Base-by-base conservation (phyloP, 768 basidiomycete species). In the Pleurotus eryngii region DNA sequence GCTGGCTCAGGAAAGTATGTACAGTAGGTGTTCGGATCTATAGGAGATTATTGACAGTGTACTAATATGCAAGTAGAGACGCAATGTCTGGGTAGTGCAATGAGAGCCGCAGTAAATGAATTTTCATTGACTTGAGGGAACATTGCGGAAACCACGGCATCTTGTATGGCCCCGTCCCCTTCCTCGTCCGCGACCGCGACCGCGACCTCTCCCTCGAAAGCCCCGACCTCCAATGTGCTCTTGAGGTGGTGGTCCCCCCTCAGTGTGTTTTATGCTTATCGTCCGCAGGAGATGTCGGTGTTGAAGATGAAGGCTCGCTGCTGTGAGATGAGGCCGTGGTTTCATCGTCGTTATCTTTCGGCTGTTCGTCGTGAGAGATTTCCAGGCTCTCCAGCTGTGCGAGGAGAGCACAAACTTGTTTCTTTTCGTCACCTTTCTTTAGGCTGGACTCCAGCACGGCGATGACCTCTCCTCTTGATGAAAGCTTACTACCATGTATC, bases 401-500 rank as follows among this genome's bases (percentile, higher is more conserved):
- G 51, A 89, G 65, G 11, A 87, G 71, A 58, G 79, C 78, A 53
- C 78, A 65, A 56, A 86, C 77, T 39, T 73, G 72, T 60, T 76
- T 81, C 55, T 71, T 71, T 18, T 55, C 59, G 22, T 71, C 63
- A 2, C 30, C 30, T 50, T 68, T 55, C 24, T 63, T 64, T 55
- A 60, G 56, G 49, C 53, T 58, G 53, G 60, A 70, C 38, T 35
- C 65, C 85, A 83, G 87, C 0, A 77, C 76, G 35, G 78, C 69
- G 58, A 70, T 72, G 55, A 85, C 78, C 24, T 85, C 84, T 15
- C 76, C 65, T 40, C 72, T 59, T 49, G 68, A 74, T 24, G 81
- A 78, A 20, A 89, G 74, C n/a, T 72, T 72, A 45, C 78, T 83
- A 48, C 87, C 79, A 26, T 90, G 78, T 49, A 90, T 70, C 71